These are phyloP conservation scores for Arctium lappa DNA, from an alignment of 129 eudicot species.

Conservation along the genomic window DNA sequence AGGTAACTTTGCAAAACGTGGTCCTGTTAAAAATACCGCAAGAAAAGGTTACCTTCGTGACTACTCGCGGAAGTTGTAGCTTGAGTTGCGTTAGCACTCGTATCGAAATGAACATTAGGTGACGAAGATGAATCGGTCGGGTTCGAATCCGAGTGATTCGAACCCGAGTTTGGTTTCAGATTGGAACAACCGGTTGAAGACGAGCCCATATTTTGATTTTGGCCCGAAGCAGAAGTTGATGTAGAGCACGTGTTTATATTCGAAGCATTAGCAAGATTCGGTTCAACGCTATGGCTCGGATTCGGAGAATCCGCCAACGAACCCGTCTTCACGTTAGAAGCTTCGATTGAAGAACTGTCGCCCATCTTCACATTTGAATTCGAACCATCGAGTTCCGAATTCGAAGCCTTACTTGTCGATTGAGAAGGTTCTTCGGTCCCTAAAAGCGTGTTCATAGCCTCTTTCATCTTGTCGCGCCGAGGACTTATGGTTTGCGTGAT, in stretches of 20 bases:
- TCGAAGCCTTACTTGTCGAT: conserved; percentile 12
- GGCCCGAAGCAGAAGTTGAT: neutral
- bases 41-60: neutral
- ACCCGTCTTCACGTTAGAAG: neutral
- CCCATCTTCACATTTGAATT: neutral
- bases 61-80: neutral
- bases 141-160: neutral
- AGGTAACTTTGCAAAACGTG: neutral
- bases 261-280: conserved; percentile 3
- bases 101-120: neutral
- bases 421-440: conserved; percentile 45
- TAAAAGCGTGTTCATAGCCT: conserved; percentile 55
- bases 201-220: neutral
- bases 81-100: neutral
- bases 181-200: neutral
- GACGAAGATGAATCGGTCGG: neutral
- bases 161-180: neutral
- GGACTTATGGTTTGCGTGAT: conserved; percentile 73
- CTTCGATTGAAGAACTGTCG: neutral
- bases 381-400: neutral
- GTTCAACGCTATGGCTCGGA: conserved; percentile 4
- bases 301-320: conserved; percentile 1
- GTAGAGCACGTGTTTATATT: neutral
- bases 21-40: neutral
- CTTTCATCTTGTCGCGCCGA: conserved; percentile 49